Base-by-base conservation (phyloP, 2,329 filamentous ascomycete genomes). In the Colletotrichum orbiculare region DNA sequence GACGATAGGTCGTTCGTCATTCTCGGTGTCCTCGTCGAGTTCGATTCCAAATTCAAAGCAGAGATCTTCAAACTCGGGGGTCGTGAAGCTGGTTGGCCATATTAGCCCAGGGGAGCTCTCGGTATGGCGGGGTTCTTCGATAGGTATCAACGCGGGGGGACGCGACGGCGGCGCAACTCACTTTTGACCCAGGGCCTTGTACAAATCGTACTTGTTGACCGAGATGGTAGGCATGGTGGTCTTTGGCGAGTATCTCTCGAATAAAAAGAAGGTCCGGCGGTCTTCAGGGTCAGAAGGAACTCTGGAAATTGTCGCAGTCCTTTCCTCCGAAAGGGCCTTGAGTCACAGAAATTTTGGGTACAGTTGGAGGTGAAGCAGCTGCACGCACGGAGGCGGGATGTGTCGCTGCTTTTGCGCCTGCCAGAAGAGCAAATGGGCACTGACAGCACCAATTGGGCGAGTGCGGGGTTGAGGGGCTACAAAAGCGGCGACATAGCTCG, bases 1-100 rank as follows among this genome's bases (percentile, higher is more conserved):
- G 73, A 92, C 86, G 64, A 91, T 82, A 38, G 92, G 91, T 50
- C 92, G 85, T 69, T 93, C 89, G 63, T 87, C 85, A 73, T 92
- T 85, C 71, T 93, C 91, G 54, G 92, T 96, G 78, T 99, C 96
- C 82, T 98, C 95, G 82, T 99, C 96, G 71, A 99, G 87, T 80
- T 99, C 96, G 76, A 99, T 96, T 66, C 94, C 94, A 76, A 97
- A 99, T 74, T 99, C 95, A 86, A 99, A 99, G 81, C 96, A 98
- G 72, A 99, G 85, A 75, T 97, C 92, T 79, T 99, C 96, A 76
- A 99, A 99, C 75, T 97, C 93, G 73, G 97, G 89, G 69, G 93
- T 96, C 60, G 95, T 97, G 79, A 92, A 95, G 71, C 91, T 94
- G 66, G n/a, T 58, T n/a, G 41, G 41, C 66, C 63, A 55, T 53